phyloP scores from a whole-genome alignment of 2,329 filamentous ascomycete species.

The Arthrobotrys musiformis region DNA sequence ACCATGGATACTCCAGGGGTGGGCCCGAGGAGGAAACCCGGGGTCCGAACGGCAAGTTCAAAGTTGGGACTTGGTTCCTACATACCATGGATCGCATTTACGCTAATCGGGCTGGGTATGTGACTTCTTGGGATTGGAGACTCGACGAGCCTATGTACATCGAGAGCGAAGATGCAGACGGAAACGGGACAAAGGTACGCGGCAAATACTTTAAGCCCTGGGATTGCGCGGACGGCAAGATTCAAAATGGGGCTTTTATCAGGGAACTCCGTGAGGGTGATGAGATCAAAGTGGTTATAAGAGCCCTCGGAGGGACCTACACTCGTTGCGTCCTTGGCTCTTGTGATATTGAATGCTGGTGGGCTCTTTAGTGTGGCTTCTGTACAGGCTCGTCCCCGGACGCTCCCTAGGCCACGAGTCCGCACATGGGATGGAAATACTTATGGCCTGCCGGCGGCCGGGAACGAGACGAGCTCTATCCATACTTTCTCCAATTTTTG shows the following conservation, averaged over 20 bases:
- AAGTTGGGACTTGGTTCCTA: slow-evolving; percentile 7
- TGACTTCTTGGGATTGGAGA: background rate
- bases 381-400: no score
- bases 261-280: slow-evolving; percentile 8
- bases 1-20: slow-evolving; percentile 1
- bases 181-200: background rate
- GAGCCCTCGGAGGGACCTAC: background rate
- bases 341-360: slow-evolving; percentile 53
- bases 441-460: no score
- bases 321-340: slow-evolving; percentile 18
- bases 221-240: background rate
- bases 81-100: background rate
- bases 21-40: background rate
- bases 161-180: background rate
- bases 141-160: background rate
- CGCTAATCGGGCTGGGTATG: background rate
- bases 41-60: background rate
- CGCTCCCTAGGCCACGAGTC: no score
- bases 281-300: background rate
- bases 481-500: no score
- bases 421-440: no score
- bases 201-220: background rate
- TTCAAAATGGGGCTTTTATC: background rate
- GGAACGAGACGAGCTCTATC: no score
- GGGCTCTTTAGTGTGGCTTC: slow-evolving; percentile 38